A percentile compares a stretch with the other conserved stretches of the same genome.
Conservation (phyloP, 306 rosid genomes). For the Morella rubra region DNA sequence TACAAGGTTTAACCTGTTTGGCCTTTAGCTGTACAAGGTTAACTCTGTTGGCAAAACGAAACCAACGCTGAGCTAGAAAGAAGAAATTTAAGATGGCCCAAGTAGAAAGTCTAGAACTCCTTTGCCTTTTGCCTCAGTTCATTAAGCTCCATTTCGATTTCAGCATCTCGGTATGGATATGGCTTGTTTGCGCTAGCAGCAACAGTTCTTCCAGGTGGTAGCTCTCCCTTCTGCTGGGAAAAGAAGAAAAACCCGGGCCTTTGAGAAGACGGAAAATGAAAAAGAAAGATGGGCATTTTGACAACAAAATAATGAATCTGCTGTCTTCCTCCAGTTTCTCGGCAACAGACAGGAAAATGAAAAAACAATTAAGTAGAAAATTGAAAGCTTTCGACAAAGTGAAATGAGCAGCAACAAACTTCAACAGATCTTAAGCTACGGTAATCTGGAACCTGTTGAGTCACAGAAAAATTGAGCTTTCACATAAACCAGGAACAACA, state of each 20-base stretch:
- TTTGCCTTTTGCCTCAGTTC: slow-evolving; percentile 49
- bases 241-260: neutral
- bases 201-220: slow-evolving; percentile 54
- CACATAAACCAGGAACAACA: neutral
- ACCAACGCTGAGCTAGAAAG: slow-evolving; percentile 22
- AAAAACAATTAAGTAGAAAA: neutral
- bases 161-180: slow-evolving; percentile 50
- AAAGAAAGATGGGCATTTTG: neutral
- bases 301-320: neutral
- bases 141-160: slow-evolving; percentile 56
- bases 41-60: slow-evolving; percentile 17
- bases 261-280: neutral
- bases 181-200: slow-evolving; percentile 32
- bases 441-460: neutral
- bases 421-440: neutral
- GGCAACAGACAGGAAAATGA: neutral
- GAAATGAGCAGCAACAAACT: neutral
- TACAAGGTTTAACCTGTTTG: slow-evolving; percentile 36
- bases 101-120: slow-evolving; percentile 30
- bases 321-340: neutral
- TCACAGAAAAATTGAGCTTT: neutral
- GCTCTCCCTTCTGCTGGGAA: slow-evolving; percentile 51
- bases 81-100: slow-evolving; percentile 1
- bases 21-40: slow-evolving; percentile 32
- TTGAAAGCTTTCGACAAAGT: neutral